Evolutionary conservation across 2,329 filamentous ascomycete genomes (phyloP), one percentile per base, ranked within the genome.

Genomic region (Lomentospora prolificans): DNA sequence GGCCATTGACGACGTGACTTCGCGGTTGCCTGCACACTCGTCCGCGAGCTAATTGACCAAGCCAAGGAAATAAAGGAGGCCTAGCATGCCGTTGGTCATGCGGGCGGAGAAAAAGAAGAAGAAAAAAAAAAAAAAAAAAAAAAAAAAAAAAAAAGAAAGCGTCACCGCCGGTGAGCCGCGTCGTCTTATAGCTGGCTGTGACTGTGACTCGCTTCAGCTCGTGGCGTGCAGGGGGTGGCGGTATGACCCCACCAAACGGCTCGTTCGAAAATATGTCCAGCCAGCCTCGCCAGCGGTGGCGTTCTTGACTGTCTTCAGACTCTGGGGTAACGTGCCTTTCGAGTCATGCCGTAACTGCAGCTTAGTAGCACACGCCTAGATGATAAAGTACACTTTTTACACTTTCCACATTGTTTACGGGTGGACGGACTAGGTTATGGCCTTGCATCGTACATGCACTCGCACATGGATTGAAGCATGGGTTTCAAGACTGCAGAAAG

Each of bases 161-260:
- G n/a, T n/a, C n/a, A n/a, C n/a, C n/a, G n/a, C n/a, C n/a, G n/a
- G n/a, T n/a, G n/a, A n/a, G n/a, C n/a, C n/a, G n/a, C n/a, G n/a
- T n/a, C n/a, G n/a, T n/a, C n/a, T n/a, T n/a, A n/a, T n/a, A n/a
- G n/a, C n/a, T n/a, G n/a, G n/a, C n/a, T n/a, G n/a, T n/a, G n/a
- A n/a, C n/a, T n/a, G n/a, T n/a, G n/a, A n/a, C n/a, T 48, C 44
- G 44, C 44, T 48, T 48, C 44, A 48, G 44, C 44, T 22, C 24
- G 44, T 19, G 24, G 44, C 3, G 22, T n/a, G n/a, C 22, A 3
- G 22, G 12, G 44, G 44, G 8, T 7, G 44, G 22, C 17, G 44
- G 17, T 48, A 10, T 22, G 44, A 48, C 44, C 44, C 44, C 44
- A 22, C 44, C 44, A 48, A 19, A n/a, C 12, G 44, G 44, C 44